phyloP scores from a whole-genome alignment of 306 rosid genomes.

The Pyrus betulifolia region DNA sequence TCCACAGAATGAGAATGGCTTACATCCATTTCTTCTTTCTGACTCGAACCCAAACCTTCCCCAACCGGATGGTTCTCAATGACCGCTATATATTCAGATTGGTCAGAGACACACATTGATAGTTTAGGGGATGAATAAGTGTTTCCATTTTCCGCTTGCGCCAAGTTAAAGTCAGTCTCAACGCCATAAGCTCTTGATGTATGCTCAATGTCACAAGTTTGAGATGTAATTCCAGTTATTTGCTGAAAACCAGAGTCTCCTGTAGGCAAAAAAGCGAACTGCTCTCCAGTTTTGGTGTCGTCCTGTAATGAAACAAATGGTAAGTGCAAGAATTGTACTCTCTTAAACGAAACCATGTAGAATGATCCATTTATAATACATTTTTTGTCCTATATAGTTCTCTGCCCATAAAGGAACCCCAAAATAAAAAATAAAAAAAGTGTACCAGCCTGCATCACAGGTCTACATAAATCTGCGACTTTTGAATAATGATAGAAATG shows the following conservation, averaged over 20 bases:
- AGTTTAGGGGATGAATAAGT: conserved; percentile 27
- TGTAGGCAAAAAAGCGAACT: conserved; percentile 37
- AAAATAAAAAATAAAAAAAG: not conserved
- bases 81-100: conserved; percentile 40
- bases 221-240: conserved; percentile 44
- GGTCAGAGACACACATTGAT: conserved; percentile 26
- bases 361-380: not conserved
- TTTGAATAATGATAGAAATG: not conserved
- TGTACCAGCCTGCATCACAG: not conserved
- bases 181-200: conserved; percentile 33
- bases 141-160: conserved; percentile 21
- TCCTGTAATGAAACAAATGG: conserved; percentile 41
- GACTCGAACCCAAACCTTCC: conserved; percentile 29
- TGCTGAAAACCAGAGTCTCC: conserved; percentile 47
- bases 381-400: not conserved
- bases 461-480: not conserved
- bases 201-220: conserved; percentile 39
- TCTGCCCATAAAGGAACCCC: not conserved
- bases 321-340: conserved; percentile 17
- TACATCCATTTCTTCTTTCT: conserved; percentile 31
- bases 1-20: conserved; percentile 10
- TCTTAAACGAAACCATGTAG: not conserved
- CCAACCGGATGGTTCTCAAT: conserved; percentile 27
- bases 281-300: conserved; percentile 55
- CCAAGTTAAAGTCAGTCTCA: conserved; percentile 27